phyloP scores from a whole-genome alignment of 805 yeast species.

The Wickerhamiella bombiphila region DNA sequence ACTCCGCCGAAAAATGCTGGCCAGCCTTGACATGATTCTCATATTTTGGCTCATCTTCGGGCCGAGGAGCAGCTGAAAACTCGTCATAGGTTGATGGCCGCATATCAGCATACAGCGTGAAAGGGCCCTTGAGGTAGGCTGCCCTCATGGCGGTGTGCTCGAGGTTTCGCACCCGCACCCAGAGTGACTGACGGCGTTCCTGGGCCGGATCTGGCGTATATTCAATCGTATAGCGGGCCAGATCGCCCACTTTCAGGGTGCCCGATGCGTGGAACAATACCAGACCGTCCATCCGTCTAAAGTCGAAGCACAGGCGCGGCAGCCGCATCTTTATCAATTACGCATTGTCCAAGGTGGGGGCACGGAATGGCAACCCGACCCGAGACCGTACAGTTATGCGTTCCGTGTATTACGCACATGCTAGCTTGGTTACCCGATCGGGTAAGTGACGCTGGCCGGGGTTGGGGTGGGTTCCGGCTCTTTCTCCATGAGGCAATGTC shows the following conservation, averaged over 20 bases:
- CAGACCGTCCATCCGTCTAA: no score
- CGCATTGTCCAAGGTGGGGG: no score
- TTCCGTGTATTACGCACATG: no score
- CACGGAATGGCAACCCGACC: no score
- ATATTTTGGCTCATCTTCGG: conserved; percentile 25
- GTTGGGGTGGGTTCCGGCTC: no score
- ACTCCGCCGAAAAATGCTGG: conserved; percentile 44
- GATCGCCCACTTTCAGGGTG: conserved; percentile 34
- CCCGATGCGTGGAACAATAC: conserved; percentile 13
- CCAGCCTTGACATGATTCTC: conserved; percentile 54
- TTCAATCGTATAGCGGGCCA: conserved; percentile 40
- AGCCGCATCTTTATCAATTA: no score
- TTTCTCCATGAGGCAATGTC: no score
- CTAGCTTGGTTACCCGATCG: no score
- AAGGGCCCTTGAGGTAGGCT: conserved; percentile 82
- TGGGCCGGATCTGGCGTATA: conserved; percentile 29
- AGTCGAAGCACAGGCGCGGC: no score
- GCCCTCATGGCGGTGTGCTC: conserved; percentile 67
- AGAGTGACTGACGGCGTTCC: conserved; percentile 14
- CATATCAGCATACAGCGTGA: conserved; percentile 69
- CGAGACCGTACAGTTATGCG: no score
- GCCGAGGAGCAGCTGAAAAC: conserved; percentile 22
- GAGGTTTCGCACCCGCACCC: conserved; percentile 43
- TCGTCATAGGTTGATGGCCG: conserved; percentile 46
- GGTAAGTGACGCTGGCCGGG: no score